phyloP scores from a whole-genome alignment of 192 early-diverging fungal species.

The Glomus cerebriforme region DNA sequence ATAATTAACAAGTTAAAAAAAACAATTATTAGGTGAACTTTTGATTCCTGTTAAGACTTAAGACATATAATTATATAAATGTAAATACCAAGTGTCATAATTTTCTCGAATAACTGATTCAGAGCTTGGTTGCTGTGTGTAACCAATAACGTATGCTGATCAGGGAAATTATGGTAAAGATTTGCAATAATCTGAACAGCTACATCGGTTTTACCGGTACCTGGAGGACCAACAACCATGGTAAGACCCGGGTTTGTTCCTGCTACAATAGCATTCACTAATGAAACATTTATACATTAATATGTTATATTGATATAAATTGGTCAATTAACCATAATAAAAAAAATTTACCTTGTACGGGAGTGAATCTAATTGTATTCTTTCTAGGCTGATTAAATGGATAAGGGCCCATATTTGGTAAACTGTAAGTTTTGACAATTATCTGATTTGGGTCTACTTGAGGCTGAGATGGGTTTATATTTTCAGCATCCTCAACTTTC shows the following conservation, averaged over 20 bases:
- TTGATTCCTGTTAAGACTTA: background rate
- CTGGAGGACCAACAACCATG: slow-evolving; percentile 95
- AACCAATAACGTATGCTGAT: slow-evolving; percentile 88
- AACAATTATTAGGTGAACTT: background rate
- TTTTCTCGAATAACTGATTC: slow-evolving; percentile 98
- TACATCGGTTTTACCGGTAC: slow-evolving; percentile 98
- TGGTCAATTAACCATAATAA: background rate
- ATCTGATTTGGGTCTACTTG: slow-evolving; percentile 49
- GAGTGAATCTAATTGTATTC: slow-evolving; percentile 85
- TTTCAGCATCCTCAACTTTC: slow-evolving; percentile 49
- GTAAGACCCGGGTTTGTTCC: slow-evolving; percentile 87
- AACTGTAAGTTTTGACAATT: slow-evolving; percentile 63
- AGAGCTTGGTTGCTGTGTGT: slow-evolving; percentile 99
- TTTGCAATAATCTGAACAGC: slow-evolving; percentile 97
- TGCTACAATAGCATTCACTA: slow-evolving; percentile 83
- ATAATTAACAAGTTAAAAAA: background rate
- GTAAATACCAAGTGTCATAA: slow-evolving; percentile 60
- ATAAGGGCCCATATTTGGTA: slow-evolving; percentile 73
- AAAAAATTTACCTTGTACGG: slow-evolving; percentile 64
- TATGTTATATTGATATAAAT: background rate
- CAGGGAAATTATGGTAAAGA: slow-evolving; percentile 86
- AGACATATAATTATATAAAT: too few relatives aligned
- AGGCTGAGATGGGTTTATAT: slow-evolving; percentile 10
- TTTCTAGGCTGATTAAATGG: slow-evolving; percentile 65
- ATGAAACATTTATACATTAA: background rate